Evolutionary conservation across 441 rosid species (phyloP), one percentile per base, ranked within the genome.

Genomic region (Syzygium syzygioides): DNA sequence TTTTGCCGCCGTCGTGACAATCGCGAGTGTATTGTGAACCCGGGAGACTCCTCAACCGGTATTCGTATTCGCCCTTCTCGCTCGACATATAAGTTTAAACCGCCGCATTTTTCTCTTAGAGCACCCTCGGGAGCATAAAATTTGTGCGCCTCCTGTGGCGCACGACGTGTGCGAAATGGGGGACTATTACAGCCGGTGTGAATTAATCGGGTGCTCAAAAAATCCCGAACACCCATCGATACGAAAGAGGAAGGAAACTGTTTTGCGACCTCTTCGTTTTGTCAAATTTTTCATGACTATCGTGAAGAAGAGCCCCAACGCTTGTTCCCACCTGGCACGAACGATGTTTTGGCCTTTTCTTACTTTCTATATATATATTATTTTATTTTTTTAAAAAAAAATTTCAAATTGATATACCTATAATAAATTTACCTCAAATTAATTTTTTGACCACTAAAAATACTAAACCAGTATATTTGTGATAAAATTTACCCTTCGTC

Each of bases 221-320:
- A 30, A 30, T 30, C 30, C 23, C 41, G 13, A 8, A 66, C 45
- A 18, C 79, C 45, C 6, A 18, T 9, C 18, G 5, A 32, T 11
- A 18, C 18, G 4, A 4, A 9, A 32, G 6, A n/a, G n/a, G 0
- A 0, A 13, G 28, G 2, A 28, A 64, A 30, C 12, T 15, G 13
- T 66, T 66, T 71, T 19, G 80, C 20, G 37, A 71, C 41, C 9
- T 3, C 8, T 71, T 37, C 6, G 1, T 30, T 5, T 68, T 34
- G 37, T 34, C 48, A 71, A 71, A 17, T 15, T 32, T 64, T 66
- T 66, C 45, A 32, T 18, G 64, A 71, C 80, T 37, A 11, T 45
- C 17, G 11, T 23, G n/a, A 20, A 71, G 41, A 64, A 64, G 76
- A 4, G 76, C 3, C 76, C 55, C 12, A n/a, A 30, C 30, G 15